Base-by-base conservation (phyloP, 2,329 filamentous ascomycete species). In the Xylaria sp. region DNA sequence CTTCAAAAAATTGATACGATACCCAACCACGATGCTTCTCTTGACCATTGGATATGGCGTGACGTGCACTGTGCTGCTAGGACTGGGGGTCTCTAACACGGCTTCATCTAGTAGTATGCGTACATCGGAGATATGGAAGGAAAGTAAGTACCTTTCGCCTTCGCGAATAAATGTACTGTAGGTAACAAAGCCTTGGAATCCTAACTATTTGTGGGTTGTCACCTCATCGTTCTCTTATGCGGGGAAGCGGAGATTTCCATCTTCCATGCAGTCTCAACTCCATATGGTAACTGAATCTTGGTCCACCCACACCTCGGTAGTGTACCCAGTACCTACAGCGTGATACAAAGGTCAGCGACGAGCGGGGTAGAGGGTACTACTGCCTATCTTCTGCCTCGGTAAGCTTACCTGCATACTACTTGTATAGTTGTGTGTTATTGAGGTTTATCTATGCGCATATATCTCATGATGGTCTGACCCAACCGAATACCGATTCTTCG, bases 241-340 rank as follows among this genome's bases (percentile, higher is more conserved):
- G 61, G 58, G 61, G 45, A 51, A 64, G 61, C 61, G 54, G 61
- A 58, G 45, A 55, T 47, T 14, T 27, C 6, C 11, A 57, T 27
- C 24, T 27, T 27, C 24, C 24, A 27, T 27, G 34, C 34, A 27
- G 34, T 36, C 53, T 57, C 19, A 50, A 17, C 48, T 3, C 9
- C 21, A 51, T 14, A n/a, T 12, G 19, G n/a, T 19, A 51, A 51
- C 19, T 30, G 11, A 51, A 27, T 55, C 51, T 34, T 30, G 30
- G 24, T 30, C 30, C 27, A 55, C 24, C 19, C 30, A 55, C n/a
- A n/a, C 17, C 17, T 8, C 14, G 3, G n/a, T 9, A 47, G 5
- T 27, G 14, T 47, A 47, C 4, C 4, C 17, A 47, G 42, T 47
- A 47, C 42, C 42, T n/a, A 47, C 7, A 7, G 17, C 14, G 39